Evolutionary conservation across 2,329 filamentous ascomycete species (phyloP), one percentile per base, ranked within the genome.

Genomic region (Ambrosiella cleistominuta): DNA sequence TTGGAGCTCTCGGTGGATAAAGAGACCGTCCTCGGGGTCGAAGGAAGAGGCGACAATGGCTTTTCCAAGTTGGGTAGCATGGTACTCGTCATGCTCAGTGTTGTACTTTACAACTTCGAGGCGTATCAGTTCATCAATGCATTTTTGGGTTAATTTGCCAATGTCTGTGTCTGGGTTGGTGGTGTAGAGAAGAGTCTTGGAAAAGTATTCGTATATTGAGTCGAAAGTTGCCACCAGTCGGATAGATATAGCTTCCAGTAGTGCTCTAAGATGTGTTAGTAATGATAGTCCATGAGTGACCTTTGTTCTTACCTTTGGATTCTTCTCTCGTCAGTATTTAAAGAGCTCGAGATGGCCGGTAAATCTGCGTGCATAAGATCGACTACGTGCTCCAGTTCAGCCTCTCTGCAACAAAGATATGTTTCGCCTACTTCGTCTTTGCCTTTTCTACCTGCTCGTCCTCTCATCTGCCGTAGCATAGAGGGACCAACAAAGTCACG

Each of bases 401-500:
- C 69, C 64, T 81, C 77, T 37, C 81, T 77, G 65, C 85, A 89
- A 66, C 85, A 88, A 1, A 89, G 71, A 66, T 85, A 89, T 1
- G 84, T 89, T 69, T 89, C 86, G 1, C 86, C 86, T 52, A 86
- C 72, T 55, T 86, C 83, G 58, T 87, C 84, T 65, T 88, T 89
- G 54, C 86, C 86, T 68, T 88, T 88, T 57, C 86, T 77, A 6
- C 86, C 86, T 17, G 86, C 86, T 61, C 86, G 77, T 2, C 86
- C 86, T 65, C 85, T 79, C 86, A 89, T 90, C 68, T 90, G 86
- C 54, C 85, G 79, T 68, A 90, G 72, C 82, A 90, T 86, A 3
- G 85, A 81, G 11, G 86, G 85, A 0, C 84, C 85, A n/a, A 89
- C 79, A 53, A 88, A 72, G 51, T 88, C 84, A 56, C 82, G 76